These are phyloP conservation scores for Lignosus rhinocerotis DNA, from an alignment of 1,284 basidiomycete species.

Conservation along the genomic window DNA sequence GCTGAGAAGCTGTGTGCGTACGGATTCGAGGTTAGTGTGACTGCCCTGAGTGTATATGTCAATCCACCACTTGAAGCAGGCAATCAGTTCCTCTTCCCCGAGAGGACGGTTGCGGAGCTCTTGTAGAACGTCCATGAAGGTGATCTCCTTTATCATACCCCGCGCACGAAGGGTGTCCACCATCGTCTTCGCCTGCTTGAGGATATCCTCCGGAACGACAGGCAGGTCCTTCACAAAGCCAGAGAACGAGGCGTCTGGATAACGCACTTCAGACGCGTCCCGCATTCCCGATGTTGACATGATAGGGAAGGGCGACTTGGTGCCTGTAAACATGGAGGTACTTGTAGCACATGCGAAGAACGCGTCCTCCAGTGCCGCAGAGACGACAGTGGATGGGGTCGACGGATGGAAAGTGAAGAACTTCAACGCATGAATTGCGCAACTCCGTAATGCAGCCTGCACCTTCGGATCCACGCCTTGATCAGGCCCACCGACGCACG, in stretches of 20 bases:
- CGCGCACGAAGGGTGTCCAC: conserved; percentile 67
- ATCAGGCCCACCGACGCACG: conserved; percentile 29
- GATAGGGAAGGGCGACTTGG: conserved; percentile 57
- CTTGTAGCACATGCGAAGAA: conserved; percentile 72
- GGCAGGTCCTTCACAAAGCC: conserved; percentile 84
- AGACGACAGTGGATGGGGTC: conserved; percentile 87
- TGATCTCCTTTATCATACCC: conserved; percentile 79
- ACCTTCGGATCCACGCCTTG: conserved; percentile 36
- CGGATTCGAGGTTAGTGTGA: conserved; percentile 42
- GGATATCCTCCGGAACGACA: conserved; percentile 67
- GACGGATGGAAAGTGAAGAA: conserved; percentile 90
- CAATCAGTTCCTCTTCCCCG: conserved; percentile 72
- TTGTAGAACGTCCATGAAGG: conserved; percentile 83
- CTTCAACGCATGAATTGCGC: conserved; percentile 81
- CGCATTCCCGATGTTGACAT: conserved; percentile 82
- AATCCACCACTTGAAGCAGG: conserved; percentile 92
- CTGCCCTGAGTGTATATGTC: conserved; percentile 55
- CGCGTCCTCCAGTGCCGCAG: conserved; percentile 72
- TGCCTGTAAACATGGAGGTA: conserved; percentile 28
- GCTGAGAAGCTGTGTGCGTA: conserved; percentile 66
- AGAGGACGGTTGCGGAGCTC: conserved; percentile 81
- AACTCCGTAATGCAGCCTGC: conserved; percentile 52
- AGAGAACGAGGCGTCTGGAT: conserved; percentile 75
- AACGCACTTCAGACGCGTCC: conserved; percentile 70
- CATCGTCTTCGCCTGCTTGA: conserved; percentile 66